Conservation (phyloP, 75 land plant genomes). For the Sequoia sempervirens region DNA sequence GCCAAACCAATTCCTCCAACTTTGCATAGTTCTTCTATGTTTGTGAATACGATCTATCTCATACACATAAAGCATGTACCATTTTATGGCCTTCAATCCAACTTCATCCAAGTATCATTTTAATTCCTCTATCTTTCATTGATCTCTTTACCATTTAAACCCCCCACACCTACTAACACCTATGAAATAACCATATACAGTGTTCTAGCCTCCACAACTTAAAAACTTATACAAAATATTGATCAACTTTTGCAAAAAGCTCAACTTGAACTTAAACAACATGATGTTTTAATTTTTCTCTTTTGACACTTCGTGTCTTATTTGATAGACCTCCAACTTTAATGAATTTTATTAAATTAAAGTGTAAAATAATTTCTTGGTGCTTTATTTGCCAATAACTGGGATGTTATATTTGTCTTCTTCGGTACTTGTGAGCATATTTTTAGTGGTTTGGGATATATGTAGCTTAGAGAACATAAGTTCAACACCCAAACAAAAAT, state of each 20-base stretch:
- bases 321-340: background rate
- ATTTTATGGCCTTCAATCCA: too few species aligned
- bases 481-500: background rate
- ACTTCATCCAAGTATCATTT: too few species aligned
- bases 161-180: too few species aligned
- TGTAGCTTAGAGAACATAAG: background rate
- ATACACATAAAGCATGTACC: too few species aligned
- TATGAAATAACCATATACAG: background rate
- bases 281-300: background rate
- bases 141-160: too few species aligned
- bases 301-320: background rate
- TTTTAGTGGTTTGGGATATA: background rate
- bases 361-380: background rate
- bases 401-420: background rate
- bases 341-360: too few species aligned
- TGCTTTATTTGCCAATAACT: background rate
- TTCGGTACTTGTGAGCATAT: background rate
- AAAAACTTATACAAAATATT: background rate
- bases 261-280: too few species aligned
- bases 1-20: too few species aligned
- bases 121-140: too few species aligned
- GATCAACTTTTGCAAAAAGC: too few species aligned
- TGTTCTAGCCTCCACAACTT: background rate
- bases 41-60: too few species aligned
- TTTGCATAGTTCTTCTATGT: too few species aligned